Conservation (phyloP, 108 stramenopile species). For the Cyclotella cryptica region DNA sequence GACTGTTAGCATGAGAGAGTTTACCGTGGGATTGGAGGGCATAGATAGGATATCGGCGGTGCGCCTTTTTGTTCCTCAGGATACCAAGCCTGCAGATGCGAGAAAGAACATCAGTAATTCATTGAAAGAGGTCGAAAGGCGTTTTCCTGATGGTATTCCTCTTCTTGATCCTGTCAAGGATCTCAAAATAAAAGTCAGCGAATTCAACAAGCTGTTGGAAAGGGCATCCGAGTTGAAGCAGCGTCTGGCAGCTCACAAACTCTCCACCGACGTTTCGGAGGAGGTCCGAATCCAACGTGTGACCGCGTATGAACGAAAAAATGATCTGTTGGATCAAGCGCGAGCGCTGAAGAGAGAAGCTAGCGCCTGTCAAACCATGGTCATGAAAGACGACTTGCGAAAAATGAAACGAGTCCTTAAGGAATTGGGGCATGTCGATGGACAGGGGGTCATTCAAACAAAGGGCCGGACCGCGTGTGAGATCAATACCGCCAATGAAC, state of each 20-base stretch:
- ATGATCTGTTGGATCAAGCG: conserved; percentile 73
- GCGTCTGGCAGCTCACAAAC: conserved; percentile 64
- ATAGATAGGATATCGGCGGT: conserved; percentile 89
- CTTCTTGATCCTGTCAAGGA: conserved; percentile 93
- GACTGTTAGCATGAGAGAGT: conserved; percentile 73
- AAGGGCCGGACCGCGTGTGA: conserved; percentile 99
- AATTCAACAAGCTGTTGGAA: conserved; percentile 85
- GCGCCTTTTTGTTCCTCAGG: conserved; percentile 80
- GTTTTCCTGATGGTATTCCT: conserved; percentile 88
- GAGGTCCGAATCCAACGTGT: conserved; percentile 65
- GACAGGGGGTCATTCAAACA: conserved; percentile 93
- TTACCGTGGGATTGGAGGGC: conserved; percentile 74
- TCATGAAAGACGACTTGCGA: conserved; percentile 95
- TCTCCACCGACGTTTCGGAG: conserved; percentile 56
- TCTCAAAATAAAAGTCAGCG: conserved; percentile 77
- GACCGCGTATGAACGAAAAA: conserved; percentile 69
- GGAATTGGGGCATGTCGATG: conserved; percentile 94
- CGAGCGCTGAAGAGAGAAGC: conserved; percentile 79
- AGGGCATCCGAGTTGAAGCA: conserved; percentile 72
- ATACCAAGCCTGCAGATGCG: conserved; percentile 64
- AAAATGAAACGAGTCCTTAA: conserved; percentile 96
- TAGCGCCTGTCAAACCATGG: conserved; percentile 81
- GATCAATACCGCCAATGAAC: conserved; percentile 97
- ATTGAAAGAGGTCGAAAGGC: conserved; percentile 81
- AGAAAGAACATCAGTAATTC: conserved; percentile 69